Conservation (phyloP, 2,329 filamentous ascomycete species). For the Colletotrichum tabaci region DNA sequence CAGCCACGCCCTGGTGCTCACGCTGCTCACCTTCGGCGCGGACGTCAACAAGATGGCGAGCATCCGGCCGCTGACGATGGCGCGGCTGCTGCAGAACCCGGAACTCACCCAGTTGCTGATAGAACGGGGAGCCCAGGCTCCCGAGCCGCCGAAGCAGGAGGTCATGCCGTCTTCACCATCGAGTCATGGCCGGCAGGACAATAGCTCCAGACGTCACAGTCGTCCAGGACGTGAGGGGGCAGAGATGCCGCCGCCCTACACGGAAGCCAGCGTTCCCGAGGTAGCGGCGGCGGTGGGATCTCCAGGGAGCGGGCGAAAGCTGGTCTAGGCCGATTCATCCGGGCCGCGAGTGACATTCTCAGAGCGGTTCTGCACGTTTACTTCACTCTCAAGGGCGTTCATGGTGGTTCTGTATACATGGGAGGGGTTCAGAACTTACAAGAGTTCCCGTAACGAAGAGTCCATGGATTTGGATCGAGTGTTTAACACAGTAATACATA, state of each 20-base stretch:
- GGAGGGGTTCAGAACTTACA: neutral
- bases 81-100: slow-evolving; percentile 18
- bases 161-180: slow-evolving; percentile 4
- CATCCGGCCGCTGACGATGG: slow-evolving; percentile 35
- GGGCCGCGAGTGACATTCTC: neutral
- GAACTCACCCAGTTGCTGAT: slow-evolving; percentile 33
- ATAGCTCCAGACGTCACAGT: neutral
- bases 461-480: neutral
- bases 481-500: neutral
- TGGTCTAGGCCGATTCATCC: neutral
- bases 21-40: slow-evolving; percentile 40
- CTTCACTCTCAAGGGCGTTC: neutral
- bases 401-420: neutral
- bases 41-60: slow-evolving; percentile 41
- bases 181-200: neutral
- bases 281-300: neutral
- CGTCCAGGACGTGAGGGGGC: neutral
- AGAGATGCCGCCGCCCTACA: slow-evolving; percentile 18
- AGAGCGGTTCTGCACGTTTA: neutral
- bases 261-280: neutral
- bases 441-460: neutral
- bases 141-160: neutral
- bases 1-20: slow-evolving; percentile 28
- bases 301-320: neutral
- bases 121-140: slow-evolving; percentile 33